Percentiles rank a stretch among this genome's conserved stretches.
Conservation (phyloP, 2,329 filamentous ascomycete genomes). For the Trichoderma endophyticum region DNA sequence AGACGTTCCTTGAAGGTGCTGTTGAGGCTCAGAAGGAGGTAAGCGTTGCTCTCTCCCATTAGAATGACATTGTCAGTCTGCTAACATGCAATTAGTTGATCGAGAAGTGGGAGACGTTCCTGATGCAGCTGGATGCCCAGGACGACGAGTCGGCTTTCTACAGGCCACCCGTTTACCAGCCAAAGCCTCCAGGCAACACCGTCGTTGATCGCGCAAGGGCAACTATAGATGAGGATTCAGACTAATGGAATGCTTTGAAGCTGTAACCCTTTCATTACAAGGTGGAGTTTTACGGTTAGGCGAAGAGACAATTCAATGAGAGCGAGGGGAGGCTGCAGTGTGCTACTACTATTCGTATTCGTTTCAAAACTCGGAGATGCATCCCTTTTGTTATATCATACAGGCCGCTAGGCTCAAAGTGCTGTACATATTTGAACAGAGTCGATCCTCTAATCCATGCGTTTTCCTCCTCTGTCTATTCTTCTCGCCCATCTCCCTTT, state of each 20-base stretch:
- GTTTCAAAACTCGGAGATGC: constrained; percentile 25
- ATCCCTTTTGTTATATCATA: constrained; percentile 34
- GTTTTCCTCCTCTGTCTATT: background rate
- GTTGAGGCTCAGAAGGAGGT: constrained; percentile 99
- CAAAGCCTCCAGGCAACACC: constrained; percentile 54
- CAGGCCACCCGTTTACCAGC: constrained; percentile 56
- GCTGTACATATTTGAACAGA: constrained; percentile 21
- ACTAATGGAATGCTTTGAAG: constrained; percentile 39
- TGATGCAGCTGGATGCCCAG: constrained; percentile 92
- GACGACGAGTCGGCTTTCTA: constrained; percentile 74
- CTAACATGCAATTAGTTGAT: constrained; percentile 47
- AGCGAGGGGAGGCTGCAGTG: background rate
- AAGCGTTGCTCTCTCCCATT: constrained; percentile 6
- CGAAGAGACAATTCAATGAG: background rate
- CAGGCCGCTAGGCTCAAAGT: constrained; percentile 30
- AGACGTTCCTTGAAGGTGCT: constrained; percentile 94
- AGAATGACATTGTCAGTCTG: background rate
- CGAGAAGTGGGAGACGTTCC: constrained; percentile 97
- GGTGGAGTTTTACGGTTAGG: background rate
- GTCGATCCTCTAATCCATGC: constrained; percentile 15
- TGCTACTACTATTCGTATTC: background rate
- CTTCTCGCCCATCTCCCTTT: background rate
- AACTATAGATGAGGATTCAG: constrained; percentile 58
- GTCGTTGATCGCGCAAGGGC: constrained; percentile 58
- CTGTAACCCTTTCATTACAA: background rate